These are phyloP conservation scores for Collybia sordida DNA, from an alignment of 768 basidiomycete species.

Conservation along the genomic window DNA sequence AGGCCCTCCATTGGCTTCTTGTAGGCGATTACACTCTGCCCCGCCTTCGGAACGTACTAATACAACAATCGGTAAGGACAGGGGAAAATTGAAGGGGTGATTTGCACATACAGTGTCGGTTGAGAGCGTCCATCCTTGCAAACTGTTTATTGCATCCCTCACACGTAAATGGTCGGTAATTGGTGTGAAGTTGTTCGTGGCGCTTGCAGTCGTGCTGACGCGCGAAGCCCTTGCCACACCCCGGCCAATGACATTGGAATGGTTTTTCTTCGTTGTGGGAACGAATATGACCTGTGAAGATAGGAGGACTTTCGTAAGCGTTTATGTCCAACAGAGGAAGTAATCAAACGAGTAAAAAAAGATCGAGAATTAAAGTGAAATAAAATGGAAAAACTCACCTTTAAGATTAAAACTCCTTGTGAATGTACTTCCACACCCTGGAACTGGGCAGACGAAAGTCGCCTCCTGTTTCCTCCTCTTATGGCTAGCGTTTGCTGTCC, in stretches of 20 bases:
- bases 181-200: constrained; percentile 92
- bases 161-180: constrained; percentile 89
- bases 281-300: constrained; percentile 77
- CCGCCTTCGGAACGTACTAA: constrained; percentile 82
- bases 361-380: background rate
- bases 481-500: constrained; percentile 85
- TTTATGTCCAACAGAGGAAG: background rate
- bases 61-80: background rate
- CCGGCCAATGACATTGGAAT: constrained; percentile 93
- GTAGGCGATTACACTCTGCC: constrained; percentile 60
- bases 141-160: constrained; percentile 93
- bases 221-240: constrained; percentile 92
- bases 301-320: background rate
- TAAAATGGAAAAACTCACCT: constrained; percentile 44
- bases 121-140: constrained; percentile 92
- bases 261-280: constrained; percentile 95
- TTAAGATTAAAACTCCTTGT: constrained; percentile 93
- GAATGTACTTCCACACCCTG: constrained; percentile 84
- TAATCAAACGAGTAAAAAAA: background rate
- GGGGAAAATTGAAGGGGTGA: background rate
- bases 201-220: constrained; percentile 96
- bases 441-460: constrained; percentile 79
- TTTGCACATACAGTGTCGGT: constrained; percentile 77
- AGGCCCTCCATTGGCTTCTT: constrained; percentile 25
- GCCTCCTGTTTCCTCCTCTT: constrained; percentile 87